phyloP scores from a whole-genome alignment of 768 basidiomycete genomes.

The Lyophyllum decastes region DNA sequence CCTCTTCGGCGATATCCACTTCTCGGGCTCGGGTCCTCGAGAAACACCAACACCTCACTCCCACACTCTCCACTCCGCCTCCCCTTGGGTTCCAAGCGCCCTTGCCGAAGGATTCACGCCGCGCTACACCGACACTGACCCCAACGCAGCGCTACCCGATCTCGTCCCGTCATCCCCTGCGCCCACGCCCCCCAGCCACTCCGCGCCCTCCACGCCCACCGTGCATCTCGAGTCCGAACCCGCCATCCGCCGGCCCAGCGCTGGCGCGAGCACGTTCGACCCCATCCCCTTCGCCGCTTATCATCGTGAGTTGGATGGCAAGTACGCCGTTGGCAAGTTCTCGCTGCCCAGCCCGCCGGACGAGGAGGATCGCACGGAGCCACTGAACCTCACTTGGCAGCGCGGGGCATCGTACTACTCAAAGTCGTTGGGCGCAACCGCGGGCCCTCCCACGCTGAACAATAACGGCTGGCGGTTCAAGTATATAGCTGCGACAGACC shows the following conservation, averaged over 20 bases:
- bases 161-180: slow-evolving; percentile 53
- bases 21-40: background rate
- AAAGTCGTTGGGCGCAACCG: background rate
- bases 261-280: slow-evolving; percentile 48
- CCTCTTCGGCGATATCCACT: slow-evolving; percentile 1
- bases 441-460: background rate
- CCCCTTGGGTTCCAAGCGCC: slow-evolving; percentile 10
- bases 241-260: slow-evolving; percentile 21
- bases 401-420: background rate
- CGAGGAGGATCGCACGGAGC: slow-evolving; percentile 27
- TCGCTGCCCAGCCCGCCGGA: slow-evolving; percentile 63
- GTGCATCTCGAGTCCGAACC: slow-evolving; percentile 43
- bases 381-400: background rate
- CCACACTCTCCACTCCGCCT: slow-evolving; percentile 3
- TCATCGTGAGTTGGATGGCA: slow-evolving; percentile 67
- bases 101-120: slow-evolving; percentile 2
- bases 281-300: slow-evolving; percentile 73
- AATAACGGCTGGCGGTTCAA: slow-evolving; percentile 43
- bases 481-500: slow-evolving; percentile 70
- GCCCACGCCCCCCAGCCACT: slow-evolving; percentile 45
- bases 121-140: slow-evolving; percentile 22
- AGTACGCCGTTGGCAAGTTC: slow-evolving; percentile 78
- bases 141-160: slow-evolving; percentile 36
- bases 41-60: background rate
- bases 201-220: slow-evolving; percentile 53